A percentile compares a stretch with the other conserved stretches of the same genome.
Evolutionary conservation across 2,329 filamentous ascomycete species (phyloP).

Genomic region (Cylindrodendrum hubeiense): DNA sequence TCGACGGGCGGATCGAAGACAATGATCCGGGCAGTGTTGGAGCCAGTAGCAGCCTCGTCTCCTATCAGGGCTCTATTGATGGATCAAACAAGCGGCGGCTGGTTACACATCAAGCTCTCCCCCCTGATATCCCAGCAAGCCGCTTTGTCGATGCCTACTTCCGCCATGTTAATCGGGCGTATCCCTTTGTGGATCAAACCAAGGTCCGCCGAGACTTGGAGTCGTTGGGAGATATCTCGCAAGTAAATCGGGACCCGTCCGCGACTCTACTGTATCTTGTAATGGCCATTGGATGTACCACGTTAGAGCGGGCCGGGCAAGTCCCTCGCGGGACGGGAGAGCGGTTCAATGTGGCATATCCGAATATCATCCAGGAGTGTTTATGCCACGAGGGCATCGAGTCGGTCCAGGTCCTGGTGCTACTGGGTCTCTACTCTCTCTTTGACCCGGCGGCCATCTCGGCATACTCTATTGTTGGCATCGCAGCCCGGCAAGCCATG

Average conservation of each 20-base stretch:
- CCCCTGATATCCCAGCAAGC: constrained; percentile 44
- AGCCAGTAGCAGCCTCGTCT: constrained; percentile 36
- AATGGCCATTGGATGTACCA: constrained; percentile 61
- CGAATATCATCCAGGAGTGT: constrained; percentile 56
- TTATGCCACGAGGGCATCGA: constrained; percentile 50
- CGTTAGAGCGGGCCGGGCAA: constrained; percentile 57
- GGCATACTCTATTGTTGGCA: constrained; percentile 55
- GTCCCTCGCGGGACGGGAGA: constrained; percentile 48
- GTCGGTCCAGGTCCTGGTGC: constrained; percentile 55
- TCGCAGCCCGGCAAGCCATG: constrained; percentile 55
- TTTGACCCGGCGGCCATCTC: constrained; percentile 57
- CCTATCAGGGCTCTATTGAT: constrained; percentile 38
- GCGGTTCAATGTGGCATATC: constrained; percentile 53
- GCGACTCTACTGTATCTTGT: constrained; percentile 56
- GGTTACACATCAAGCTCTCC: constrained; percentile 35
- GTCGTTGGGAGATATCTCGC: constrained; percentile 44
- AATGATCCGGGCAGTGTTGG: constrained; percentile 37
- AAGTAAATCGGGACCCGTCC: constrained; percentile 39
- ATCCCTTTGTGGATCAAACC: constrained; percentile 57
- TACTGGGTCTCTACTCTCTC: constrained; percentile 58
- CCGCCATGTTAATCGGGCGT: constrained; percentile 58
- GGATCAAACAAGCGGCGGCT: constrained; percentile 31
- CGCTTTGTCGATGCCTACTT: constrained; percentile 59
- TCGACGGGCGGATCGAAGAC: constrained; percentile 32
- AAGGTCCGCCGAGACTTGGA: constrained; percentile 52